Evolutionary conservation across 345 rosid species (phyloP), one percentile per base, ranked within the genome.

Genomic region (Linum trigynum): DNA sequence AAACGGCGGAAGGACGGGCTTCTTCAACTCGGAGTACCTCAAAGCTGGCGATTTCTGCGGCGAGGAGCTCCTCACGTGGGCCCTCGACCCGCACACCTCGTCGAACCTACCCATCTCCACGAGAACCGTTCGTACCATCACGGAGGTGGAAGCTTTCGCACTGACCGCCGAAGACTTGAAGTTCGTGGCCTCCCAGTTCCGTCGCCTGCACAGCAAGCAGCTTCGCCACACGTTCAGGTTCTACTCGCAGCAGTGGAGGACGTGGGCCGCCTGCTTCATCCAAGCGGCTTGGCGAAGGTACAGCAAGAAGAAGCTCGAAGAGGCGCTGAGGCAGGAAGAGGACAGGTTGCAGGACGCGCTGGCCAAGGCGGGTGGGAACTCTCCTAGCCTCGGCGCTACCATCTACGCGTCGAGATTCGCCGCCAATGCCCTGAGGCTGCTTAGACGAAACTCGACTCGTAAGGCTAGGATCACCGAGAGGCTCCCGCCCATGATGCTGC

Each of bases 51-150:
- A 88, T 71, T 90, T 90, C 69, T 90, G 95, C 39, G 99, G 99
- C 57, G 99, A 90, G 72, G 96, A 86, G 71, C 92, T 94, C 67
- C 80, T 90, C 55, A 92, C 96, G 0, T 92, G 97, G 98, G 98
- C 97, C 5, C 67, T 92, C 37, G 96, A 90, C 75, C 94, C 97
- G 59, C 91, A 84, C 67, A 80, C 90, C 37, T 84, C 94, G 41
- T 77, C 90, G 0, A 88, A 86, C 73, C 88, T 92, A 41, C 98
- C 98, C 7, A 81, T 83, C 72, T 90, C 98, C 4, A 90, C 97
- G 3, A 77, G 97, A 78, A 92, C 97, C 0, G 97, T 92, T 23
- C 78, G 72, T 57, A 84, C 96, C 10, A 74, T 81, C 32, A 66
- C 78, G 36, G 91, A 92, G 76, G 98, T 92, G 5, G 97, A 92